Evolutionary conservation across 1,139 yeast species (phyloP), one percentile per base, ranked within the genome.

Genomic region (Kodamaea sp.): DNA sequence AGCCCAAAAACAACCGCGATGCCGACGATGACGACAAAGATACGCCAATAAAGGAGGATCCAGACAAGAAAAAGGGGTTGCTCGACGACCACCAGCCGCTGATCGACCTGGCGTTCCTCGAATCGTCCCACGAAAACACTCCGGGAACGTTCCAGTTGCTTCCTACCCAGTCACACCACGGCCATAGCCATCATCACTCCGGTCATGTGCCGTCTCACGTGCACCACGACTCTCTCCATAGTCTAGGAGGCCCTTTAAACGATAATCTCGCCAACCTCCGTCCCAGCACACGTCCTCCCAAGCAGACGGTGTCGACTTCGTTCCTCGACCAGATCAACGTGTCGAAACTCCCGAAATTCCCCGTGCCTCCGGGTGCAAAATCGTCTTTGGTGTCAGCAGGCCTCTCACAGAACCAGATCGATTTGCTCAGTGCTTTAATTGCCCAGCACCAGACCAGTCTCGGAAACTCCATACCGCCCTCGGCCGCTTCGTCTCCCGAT

Each of bases 281-380:
- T 18, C 8, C 8, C 6, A 18, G 9, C 21, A 7, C 21, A 7
- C 21, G 21, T 18, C 21, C 6, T 18, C n/a, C 22, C 10, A 12
- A n/a, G 15, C 16, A 22, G 11, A 9, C 19, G 14, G 7, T 22
- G 9, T 12, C 21, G 18, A 3, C 23, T 12, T 14, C 24, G 15
- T 34, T 37, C 12, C 28, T 42, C 13, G 39, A 30, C 31, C 43
- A 41, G 20, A 24, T 39, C 15, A 43, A 59, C 29, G 48, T 61
- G 10, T 42, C 55, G 12, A 50, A 54, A 15, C 57, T 80, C 21
- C 87, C 87, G 13, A 73, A 76, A 46, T 78, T 80, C 24, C 76
- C 77, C 0, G 86, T 83, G 3, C 92, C 92, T 1, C 80, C 80
- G 5, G 87, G 87, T 4, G 90, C 89, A 1, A 73, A 78, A 43